Evolutionary conservation across 139 green algal genomes (phyloP), one percentile per base, ranked within the genome.

Genomic region (Yamagishiella unicocca): DNA sequence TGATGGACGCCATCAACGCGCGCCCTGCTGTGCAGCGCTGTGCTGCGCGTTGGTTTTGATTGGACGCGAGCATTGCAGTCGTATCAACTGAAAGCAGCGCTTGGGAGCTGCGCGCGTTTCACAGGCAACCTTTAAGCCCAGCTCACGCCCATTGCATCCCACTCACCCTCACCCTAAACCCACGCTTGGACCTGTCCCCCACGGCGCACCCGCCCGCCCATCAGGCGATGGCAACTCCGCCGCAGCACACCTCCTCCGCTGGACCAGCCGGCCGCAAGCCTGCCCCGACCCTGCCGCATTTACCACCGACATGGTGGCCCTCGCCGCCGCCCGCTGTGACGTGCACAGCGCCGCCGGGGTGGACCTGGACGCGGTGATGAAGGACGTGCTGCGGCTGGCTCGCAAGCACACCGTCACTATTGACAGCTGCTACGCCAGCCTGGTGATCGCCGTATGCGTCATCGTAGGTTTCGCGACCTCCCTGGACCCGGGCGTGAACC

Each of bases 381-480:
- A 83, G 40, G 55, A 46, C 55, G 90, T 94, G 72, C 91, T 98
- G 84, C 83, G 82, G 8, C 87, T 97, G 84, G 93, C 92, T 1
- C 89, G 95, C 6, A 80, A 87, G 72, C 94, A 98, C 76, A 70
- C 92, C 66, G 96, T 98, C n/a, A 93, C 90, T 50, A 95, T 99
- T 27, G 94, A 99, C 93, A 93, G 85, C 84, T 89, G 89, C 73
- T 99, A 98, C 74, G 97, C 97, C 0, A 90, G 93, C 24, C 94
- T 99, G 54, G 89, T 98, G 46, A 88, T 98, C 9, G 93, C 91
- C 4, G 93, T 98, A 70, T 97, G 94, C 64, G 94, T 99, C 33
- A 90, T 99, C 43, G 94, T 98, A 42, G 96, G 96, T 24, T 98
- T 98, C 89, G 97, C 95, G 10, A 93, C 95, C 6, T 88, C 89